Base-by-base conservation (phyloP, 345 rosid genomes). In the Isatis tinctoria region DNA sequence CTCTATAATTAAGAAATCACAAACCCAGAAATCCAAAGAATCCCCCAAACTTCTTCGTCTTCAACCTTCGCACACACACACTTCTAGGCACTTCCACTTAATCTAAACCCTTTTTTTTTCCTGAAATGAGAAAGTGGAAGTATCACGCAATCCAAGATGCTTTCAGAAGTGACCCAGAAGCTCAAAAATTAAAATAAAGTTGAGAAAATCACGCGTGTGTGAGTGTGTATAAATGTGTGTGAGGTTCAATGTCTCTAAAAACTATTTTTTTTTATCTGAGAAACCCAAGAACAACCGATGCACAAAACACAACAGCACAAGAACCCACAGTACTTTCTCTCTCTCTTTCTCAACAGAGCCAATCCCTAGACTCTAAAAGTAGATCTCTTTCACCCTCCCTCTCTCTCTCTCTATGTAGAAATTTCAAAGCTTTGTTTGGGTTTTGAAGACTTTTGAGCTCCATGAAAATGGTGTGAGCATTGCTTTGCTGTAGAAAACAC, bases 61-160 rank as follows among this genome's bases (percentile, higher is more conserved):
- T 62, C 37, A 41, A 51, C 20, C 33, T 35, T 73, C 27, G 36
- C 57, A 67, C 6, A 40, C 54, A 66, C 17, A 60, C 58, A 70
- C 51, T 68, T 65, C 22, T 17, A 65, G 53, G 53, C 62, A 67
- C 70, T 67, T 52, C 45, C 73, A 70, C 82, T 76, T 8, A 67
- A 60, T 67, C 78, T 70, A 82, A 76, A 83, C 81, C 85, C 85
- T 20, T 63, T 30, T 63, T 30, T 59, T 65, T 67, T 39, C 30
- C 76, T 11, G 69, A 71, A 65, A 59, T 72, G 69, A 65, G 73
- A 77, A 71, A 65, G 72, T 77, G 32, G 76, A 60, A 53, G 68
- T 70, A 20, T 66, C 90, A 79, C 90, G 81, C 80, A 84, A 81
- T 57, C 84, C 93, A 65, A 85, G 84, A 81, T 81, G 65, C 82